These are phyloP conservation scores for Talaromyces thailandensis DNA, from an alignment of 495 filamentous ascomycete genomes.

Conservation along the genomic window DNA sequence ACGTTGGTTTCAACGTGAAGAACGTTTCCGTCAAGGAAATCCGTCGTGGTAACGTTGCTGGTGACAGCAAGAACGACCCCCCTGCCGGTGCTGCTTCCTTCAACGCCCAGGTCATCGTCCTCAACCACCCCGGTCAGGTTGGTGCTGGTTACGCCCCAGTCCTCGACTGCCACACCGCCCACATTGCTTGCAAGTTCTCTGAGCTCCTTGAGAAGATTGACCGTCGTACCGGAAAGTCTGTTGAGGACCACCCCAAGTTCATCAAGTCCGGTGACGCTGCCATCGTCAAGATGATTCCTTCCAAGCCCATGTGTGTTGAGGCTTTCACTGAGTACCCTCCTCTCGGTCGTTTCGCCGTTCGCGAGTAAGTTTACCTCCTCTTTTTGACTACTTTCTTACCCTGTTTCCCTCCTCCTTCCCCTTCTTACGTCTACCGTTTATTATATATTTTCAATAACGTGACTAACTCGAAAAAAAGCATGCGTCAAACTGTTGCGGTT, in stretches of 20 bases:
- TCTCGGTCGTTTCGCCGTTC: conserved; percentile 97
- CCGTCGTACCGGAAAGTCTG: conserved; percentile 97
- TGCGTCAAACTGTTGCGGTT: conserved; percentile 91
- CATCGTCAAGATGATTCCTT: conserved; percentile 99
- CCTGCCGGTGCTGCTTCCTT: conserved; percentile 81
- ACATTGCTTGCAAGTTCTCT: conserved; percentile 99
- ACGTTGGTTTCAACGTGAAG: conserved; percentile 99
- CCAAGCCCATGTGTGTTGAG: conserved; percentile 99
- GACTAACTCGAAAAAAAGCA: conserved; percentile 16
- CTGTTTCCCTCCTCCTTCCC: neutral
- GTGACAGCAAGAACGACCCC: conserved; percentile 99
- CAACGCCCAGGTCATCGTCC: conserved; percentile 99
- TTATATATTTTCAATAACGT: neutral
- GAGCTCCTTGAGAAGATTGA: conserved; percentile 99
- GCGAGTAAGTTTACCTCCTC: conserved; percentile 37
- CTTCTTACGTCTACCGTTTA: neutral
- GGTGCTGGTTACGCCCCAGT: conserved; percentile 98
- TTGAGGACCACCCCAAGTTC: conserved; percentile 89
- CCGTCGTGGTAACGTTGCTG: conserved; percentile 98
- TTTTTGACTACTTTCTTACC: conserved; percentile 12
- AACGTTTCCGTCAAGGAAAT: conserved; percentile 99
- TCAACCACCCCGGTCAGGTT: conserved; percentile 99
- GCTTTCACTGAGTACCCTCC: conserved; percentile 99
- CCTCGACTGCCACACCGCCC: conserved; percentile 98
- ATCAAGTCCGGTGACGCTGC: conserved; percentile 99